Evolutionary conservation across 1,284 basidiomycete species (phyloP), one percentile per base, ranked within the genome.

Genomic region (Earliella scabrosa): DNA sequence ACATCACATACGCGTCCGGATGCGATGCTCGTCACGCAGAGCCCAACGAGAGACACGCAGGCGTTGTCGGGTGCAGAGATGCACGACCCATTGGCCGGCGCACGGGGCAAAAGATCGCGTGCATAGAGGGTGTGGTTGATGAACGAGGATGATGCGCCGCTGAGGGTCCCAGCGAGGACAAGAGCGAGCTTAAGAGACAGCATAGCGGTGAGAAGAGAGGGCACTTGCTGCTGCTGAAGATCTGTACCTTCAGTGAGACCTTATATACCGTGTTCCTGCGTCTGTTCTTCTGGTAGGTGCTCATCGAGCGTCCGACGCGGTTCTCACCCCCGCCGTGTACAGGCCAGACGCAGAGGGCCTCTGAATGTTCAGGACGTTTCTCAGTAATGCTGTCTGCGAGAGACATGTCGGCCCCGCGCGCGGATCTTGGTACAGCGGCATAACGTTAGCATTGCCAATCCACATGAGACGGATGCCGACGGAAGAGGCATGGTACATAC

Each of bases 21-120:
- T 7, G 27, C 43, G 18, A 55, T 50, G 18, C 47, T 43, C 4
- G 43, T 31, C 4, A 55, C 54, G 29, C 54, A 50, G 1, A 55
- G 31, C 5, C 54, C 54, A 8, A 55, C 48, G 21, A 55, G 48
- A 2, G 54, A 41, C 6, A 55, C 44, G 27, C 54, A 55, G 10
- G 54, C 31, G 2, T 32, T 40, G 20, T 55, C 54, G 3, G 54
- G 54, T 16, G 43, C 54, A 20, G 54, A 55, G 35, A 55, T 50
- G 21, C 54, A 55, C 3, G 54, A 55, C 21, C 54, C 54, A 24
- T 46, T 50, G 4, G 40, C 34, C 7, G 41, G 14, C 11, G 40
- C 46, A 6, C 45, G 45, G 23, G 39, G 31, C 13, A 23, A 23
- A 8, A 46, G 31, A 24, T 46, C 45, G 32, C 45, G 32, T 24